Conservation (phyloP, 768 basidiomycete species). For the Galerina marginata region DNA sequence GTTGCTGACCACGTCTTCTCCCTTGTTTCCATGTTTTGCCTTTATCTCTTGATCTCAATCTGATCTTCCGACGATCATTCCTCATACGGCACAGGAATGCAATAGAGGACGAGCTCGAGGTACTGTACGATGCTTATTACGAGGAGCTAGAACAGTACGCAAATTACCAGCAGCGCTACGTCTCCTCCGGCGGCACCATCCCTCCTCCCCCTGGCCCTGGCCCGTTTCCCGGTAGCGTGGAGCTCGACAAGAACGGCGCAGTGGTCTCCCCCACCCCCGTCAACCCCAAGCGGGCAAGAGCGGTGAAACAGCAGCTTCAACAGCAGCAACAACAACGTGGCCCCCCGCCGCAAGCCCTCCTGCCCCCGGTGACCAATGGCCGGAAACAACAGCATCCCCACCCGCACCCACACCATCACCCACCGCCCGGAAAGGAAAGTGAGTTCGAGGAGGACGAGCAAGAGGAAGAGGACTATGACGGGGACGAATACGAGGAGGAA, state of each 20-base stretch:
- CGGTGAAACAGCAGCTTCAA: conserved; percentile 27
- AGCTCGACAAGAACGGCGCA: conserved; percentile 89
- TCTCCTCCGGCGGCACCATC: conserved; percentile 85
- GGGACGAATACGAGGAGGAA: conserved; percentile 46
- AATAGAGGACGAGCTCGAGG: conserved; percentile 99
- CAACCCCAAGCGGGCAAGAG: conserved; percentile 25
- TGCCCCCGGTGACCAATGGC: conserved; percentile 24
- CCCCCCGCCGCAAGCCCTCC: conserved; percentile 17
- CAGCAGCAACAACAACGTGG: conserved; percentile 22
- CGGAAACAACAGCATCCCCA: conserved; percentile 40
- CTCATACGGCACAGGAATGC: conserved; percentile 67
- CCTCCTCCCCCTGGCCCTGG: conserved; percentile 95
- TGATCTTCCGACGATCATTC: conserved; percentile 32
- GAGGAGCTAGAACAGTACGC: conserved; percentile 99
- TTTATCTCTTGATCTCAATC: conserved; percentile 36
- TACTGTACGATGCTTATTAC: conserved; percentile 99
- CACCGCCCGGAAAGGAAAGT: conserved; percentile 63
- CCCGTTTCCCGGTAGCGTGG: conserved; percentile 97
- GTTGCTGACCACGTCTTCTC: conserved; percentile 23
- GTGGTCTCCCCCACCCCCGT: conserved; percentile 34
- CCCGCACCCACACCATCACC: conserved; percentile 45
- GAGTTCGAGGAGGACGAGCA: conserved; percentile 76
- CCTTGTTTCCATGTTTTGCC: conserved; percentile 21
- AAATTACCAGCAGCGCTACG: conserved; percentile 95
- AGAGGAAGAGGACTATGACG: conserved; percentile 57